Evolutionary conservation across 2,329 filamentous ascomycete genomes (phyloP).

Genomic region (Clonostachys solani): DNA sequence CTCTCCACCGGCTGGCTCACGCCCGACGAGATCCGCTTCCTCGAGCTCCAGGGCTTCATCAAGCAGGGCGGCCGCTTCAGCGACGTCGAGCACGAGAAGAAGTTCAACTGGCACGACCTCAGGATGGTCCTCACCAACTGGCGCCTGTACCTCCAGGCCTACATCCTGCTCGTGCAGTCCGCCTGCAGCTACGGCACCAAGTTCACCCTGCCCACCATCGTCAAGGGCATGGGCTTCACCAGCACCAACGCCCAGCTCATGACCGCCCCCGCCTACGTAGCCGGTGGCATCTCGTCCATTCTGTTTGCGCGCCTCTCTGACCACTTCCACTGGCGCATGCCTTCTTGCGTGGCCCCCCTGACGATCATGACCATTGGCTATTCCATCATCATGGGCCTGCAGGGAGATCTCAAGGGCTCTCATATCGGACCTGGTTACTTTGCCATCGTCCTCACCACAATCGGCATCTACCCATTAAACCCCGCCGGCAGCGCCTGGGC

Average conservation of each 20-base stretch:
- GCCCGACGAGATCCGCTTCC: slow-evolving; percentile 67
- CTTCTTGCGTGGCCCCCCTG: slow-evolving; percentile 51
- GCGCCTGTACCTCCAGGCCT: slow-evolving; percentile 64
- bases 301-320: slow-evolving; percentile 52
- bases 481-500: slow-evolving; percentile 74
- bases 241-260: slow-evolving; percentile 59
- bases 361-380: slow-evolving; percentile 51
- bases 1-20: slow-evolving; percentile 34
- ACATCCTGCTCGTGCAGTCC: slow-evolving; percentile 60
- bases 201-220: slow-evolving; percentile 60
- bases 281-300: slow-evolving; percentile 57
- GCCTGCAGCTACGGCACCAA: slow-evolving; percentile 53
- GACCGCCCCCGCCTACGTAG: slow-evolving; percentile 56
- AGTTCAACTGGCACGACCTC: slow-evolving; percentile 72
- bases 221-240: slow-evolving; percentile 53
- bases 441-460: slow-evolving; percentile 68
- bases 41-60: slow-evolving; percentile 61
- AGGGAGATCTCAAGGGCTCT: slow-evolving; percentile 52
- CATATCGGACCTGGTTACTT: slow-evolving; percentile 60
- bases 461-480: slow-evolving; percentile 74
- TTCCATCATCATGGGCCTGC: slow-evolving; percentile 54
- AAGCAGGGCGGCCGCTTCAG: slow-evolving; percentile 6
- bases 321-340: slow-evolving; percentile 43
- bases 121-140: slow-evolving; percentile 71
- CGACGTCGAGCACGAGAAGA: slow-evolving; percentile 60